Base-by-base conservation (phyloP, 495 filamentous ascomycete genomes). In the Talaromyces thailandensis region DNA sequence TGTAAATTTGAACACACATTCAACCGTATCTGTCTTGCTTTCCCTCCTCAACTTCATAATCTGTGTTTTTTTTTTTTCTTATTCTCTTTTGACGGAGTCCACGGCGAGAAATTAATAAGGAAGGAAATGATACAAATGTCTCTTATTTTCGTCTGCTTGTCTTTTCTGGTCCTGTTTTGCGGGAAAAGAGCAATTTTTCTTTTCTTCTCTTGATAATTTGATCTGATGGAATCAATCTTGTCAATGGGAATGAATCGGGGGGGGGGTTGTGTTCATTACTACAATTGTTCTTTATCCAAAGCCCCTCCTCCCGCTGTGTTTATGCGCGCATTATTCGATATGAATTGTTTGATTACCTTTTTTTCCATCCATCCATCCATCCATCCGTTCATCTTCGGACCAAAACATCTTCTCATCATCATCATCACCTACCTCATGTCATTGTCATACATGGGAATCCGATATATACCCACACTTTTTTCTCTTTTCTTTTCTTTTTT, bases 1-100 rank as follows among this genome's bases (percentile, higher is more conserved):
- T 77, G 63, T 79, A 68, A 76, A 75, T 31, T 2, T 21, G 23
- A 53, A 53, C 12, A 53, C 12, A 51, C 26, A 53, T 25, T 9
- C 18, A 53, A 53, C 3, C 50, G 14, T 53, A 21, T 28, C 50
- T 53, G 12, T 53, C 12, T 53, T 9, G 26, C 50, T 53, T 48
- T 48, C n/a, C n/a, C 0, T 4, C n/a, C n/a, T 4, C n/a, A 48
- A 26, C 51, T 26, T 25, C 51, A 55, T 55, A 11, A 28, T 14
- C 24, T 55, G 11, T 26, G 26, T 45, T 31, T 31, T 6, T 31
- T 31, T 31, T 31, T 24, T 26, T 45, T 31, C 8, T 6, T 31
- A 6, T 31, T 31, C 12, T 26, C 18, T 21, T 55, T 55, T 23
- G 26, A 55, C 51, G 51, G 51, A 55, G 51, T 55, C 51, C 23